Base-by-base conservation (phyloP, 495 filamentous ascomycete genomes). In the Tuber melanosporum region DNA sequence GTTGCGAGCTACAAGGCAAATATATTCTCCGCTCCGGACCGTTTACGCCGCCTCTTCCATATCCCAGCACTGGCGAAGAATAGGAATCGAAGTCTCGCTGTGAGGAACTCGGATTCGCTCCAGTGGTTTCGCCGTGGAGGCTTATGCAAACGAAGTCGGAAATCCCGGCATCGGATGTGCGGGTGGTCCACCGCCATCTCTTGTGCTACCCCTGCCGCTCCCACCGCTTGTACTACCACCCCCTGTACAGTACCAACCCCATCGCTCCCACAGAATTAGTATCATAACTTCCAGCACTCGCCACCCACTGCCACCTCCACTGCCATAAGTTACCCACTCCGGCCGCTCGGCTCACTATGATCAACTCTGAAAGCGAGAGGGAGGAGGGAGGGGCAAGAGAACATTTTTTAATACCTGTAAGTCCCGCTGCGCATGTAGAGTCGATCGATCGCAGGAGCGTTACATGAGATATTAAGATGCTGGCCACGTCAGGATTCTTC, bases 111-210 rank as follows among this genome's bases (percentile, higher is more conserved):
- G 45, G 88, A 89, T 71, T 85, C 85, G 0, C 82, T 90, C 72
- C 86, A 88, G 74, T 88, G 88, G 76, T 91, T 41, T 91, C 82
- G 89, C 89, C 1, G 77, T 90, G 12, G 89, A 90, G 74, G 87
- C 84, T 1, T 90, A 88, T 81, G 88, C 88, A 6, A 87, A 82
- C 76, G 86, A 89, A 78, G 85, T 90, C 75, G 86, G 86, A 19
- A 82, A 86, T 45, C 88, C 87, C 0, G 88, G 89, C 0, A 83
- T 85, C 46, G 88, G 89, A 14, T 91, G 89, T 78, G 74, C 85
- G 0, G 87, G 87, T 39, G 39, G 2, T 41, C 39, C 39, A 41
- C 39, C 39, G 39, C 39, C 4, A 41, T 41, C 39, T 41, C 39
- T 41, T 41, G 39, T 41, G 39, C 2, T 41, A 41, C 39, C 39